Evolutionary conservation across 169 alveolate genomes (phyloP).

Genomic region (Plasmodium malariae): DNA sequence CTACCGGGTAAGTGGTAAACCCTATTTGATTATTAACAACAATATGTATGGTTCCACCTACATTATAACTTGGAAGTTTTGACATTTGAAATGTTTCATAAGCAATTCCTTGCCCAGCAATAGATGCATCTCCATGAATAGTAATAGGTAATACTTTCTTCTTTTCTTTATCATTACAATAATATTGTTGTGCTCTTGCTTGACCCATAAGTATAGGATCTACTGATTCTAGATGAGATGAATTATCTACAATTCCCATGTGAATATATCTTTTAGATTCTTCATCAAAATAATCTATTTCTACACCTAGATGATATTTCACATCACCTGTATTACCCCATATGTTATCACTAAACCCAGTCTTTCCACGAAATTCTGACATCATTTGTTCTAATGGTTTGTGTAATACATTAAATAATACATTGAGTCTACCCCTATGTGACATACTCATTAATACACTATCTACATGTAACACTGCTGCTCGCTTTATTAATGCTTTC

Average conservation of each 20-base stretch:
- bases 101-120: slow-evolving; percentile 97
- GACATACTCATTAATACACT: slow-evolving; percentile 95
- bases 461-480: slow-evolving; percentile 85
- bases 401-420: slow-evolving; percentile 92
- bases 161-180: slow-evolving; percentile 80
- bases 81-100: slow-evolving; percentile 95
- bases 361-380: slow-evolving; percentile 90
- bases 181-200: slow-evolving; percentile 93
- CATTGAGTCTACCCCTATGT: slow-evolving; percentile 96
- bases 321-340: slow-evolving; percentile 94
- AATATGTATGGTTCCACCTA: slow-evolving; percentile 94
- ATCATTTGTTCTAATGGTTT: slow-evolving; percentile 92
- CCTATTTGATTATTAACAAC: slow-evolving; percentile 96
- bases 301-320: slow-evolving; percentile 95
- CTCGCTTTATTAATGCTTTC: slow-evolving; percentile 80
- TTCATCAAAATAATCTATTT: slow-evolving; percentile 82
- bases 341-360: slow-evolving; percentile 80
- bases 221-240: slow-evolving; percentile 96
- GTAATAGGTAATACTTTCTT: slow-evolving; percentile 89
- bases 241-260: slow-evolving; percentile 91
- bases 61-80: slow-evolving; percentile 89
- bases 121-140: slow-evolving; percentile 97
- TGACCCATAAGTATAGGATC: slow-evolving; percentile 94
- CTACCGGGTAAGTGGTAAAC: slow-evolving; percentile 95
- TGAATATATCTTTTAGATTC: slow-evolving; percentile 85